phyloP scores from a whole-genome alignment of 148 eudicot genomes.

The Suaeda aralocaspica region DNA sequence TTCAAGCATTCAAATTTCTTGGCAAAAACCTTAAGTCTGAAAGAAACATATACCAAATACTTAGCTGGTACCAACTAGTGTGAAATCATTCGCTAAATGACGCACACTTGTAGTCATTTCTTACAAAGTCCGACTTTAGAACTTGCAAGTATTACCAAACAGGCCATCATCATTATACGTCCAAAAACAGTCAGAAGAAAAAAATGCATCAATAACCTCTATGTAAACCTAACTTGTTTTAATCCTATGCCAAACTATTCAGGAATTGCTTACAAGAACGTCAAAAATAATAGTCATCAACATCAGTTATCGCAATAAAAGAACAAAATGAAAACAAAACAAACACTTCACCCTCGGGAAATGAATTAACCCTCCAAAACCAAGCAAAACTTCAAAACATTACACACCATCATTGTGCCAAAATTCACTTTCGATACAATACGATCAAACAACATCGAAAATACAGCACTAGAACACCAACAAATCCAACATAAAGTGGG shows the following conservation, averaged over 20 bases:
- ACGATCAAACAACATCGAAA: no score
- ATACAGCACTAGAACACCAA: background rate
- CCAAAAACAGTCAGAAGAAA: background rate
- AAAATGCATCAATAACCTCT: background rate
- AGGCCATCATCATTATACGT: background rate
- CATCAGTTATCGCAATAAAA: no score
- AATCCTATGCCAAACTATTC: background rate
- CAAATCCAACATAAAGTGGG: background rate
- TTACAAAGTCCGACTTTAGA: constrained; percentile 6
- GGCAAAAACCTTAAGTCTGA: background rate
- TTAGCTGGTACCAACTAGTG: constrained; percentile 1
- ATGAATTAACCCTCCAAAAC: no score
- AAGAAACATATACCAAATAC: background rate
- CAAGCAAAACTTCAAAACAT: no score
- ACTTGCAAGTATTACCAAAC: background rate
- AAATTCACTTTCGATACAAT: no score
- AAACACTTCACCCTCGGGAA: no score
- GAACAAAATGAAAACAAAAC: no score
- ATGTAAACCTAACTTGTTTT: background rate
- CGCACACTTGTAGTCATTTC: background rate
- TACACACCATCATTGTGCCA: no score
- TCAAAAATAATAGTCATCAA: background rate
- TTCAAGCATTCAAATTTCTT: background rate
- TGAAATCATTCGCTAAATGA: background rate
- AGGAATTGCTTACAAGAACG: background rate